A percentile compares a stretch with the other conserved stretches of the same genome.
Evolutionary conservation across 805 yeast genomes (phyloP).

Genomic region (Trichomonascus vanleenenianus): DNA sequence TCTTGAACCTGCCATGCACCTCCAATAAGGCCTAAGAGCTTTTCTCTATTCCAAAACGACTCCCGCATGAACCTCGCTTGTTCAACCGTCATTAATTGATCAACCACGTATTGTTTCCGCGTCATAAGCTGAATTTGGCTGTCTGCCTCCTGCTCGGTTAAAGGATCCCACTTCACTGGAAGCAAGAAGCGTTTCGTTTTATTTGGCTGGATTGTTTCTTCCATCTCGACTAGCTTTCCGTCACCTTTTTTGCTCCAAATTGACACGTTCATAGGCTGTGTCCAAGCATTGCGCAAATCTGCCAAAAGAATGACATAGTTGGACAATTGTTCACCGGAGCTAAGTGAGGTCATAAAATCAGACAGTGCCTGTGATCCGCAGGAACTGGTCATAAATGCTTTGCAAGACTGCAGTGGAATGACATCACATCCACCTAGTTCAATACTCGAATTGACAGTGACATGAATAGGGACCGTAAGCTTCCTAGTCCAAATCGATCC

Average conservation of each 20-base stretch:
- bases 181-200: constrained; percentile 55
- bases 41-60: constrained; percentile 75
- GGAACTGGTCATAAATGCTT: constrained; percentile 4
- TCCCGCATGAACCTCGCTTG: constrained; percentile 52
- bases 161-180: constrained; percentile 54
- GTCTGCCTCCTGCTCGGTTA: constrained; percentile 36
- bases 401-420: constrained; percentile 31
- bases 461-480: constrained; percentile 57
- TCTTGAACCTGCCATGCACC: constrained; percentile 57
- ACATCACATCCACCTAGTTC: constrained; percentile 73
- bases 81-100: constrained; percentile 36
- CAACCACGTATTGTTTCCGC: constrained; percentile 61
- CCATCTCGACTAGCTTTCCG: constrained; percentile 5
- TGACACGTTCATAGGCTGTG: constrained; percentile 35
- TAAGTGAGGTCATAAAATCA: not conserved
- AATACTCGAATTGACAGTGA: constrained; percentile 64
- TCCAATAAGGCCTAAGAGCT: constrained; percentile 45
- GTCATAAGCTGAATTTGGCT: constrained; percentile 62
- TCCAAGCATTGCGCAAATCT: constrained; percentile 81
- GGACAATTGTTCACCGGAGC: constrained; percentile 27
- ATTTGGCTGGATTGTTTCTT: constrained; percentile 33
- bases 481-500: constrained; percentile 40
- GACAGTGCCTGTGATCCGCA: constrained; percentile 6
- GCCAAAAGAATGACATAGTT: constrained; percentile 59
- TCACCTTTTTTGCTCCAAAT: constrained; percentile 13